Base-by-base conservation (phyloP, 805 yeast genomes). In the Wickerhamomyces subpelliculosus region DNA sequence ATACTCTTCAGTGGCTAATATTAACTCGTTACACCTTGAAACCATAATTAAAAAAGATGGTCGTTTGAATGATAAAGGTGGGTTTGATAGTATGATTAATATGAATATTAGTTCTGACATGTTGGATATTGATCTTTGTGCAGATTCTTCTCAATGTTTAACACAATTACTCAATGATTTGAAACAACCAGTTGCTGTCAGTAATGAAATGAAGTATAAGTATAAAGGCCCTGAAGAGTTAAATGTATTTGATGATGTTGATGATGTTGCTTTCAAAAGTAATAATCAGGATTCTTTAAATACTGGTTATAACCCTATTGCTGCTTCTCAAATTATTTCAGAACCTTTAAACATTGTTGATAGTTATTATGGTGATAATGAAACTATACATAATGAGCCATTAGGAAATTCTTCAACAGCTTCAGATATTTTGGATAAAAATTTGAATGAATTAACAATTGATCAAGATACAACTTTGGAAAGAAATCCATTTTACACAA, bases 101-200 rank as follows among this genome's bases (percentile, higher is more conserved):
- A 32, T 79, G 23, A 72, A 70, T 34, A 51, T 78, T 9, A 68
- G 67, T 36, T 45, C 75, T 7, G 84, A 76, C 39, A 61, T 62
- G 14, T 54, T 72, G 13, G 65, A 61, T 17, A 33, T 81, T 1
- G 78, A 77, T 20, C 41, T 80, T 3, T 88, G 96, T 62, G 90
- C 96, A 1, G 97, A 89, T 54, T 86, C 96, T 0, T 70, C 79
- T 0, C 82, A 85, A 49, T 75, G 90, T 11, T 57, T 89, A 30
- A 43, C 77, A 2, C 94, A 83, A 44, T 50, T 84, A 8, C 45
- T 80, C 9, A 78, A 75, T 42, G 95, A 87, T 50, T 63, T 89
- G 48, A 84, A 83, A 48, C 75, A 75, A 12, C 88, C 89, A 0
- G 58, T 84, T 2, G 58, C 68, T 7, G 78, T 82, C 28, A 65